Evolutionary conservation across 305 asterid species (phyloP), one percentile per base, ranked within the genome.

Genomic region (Fraxinus ornus): DNA sequence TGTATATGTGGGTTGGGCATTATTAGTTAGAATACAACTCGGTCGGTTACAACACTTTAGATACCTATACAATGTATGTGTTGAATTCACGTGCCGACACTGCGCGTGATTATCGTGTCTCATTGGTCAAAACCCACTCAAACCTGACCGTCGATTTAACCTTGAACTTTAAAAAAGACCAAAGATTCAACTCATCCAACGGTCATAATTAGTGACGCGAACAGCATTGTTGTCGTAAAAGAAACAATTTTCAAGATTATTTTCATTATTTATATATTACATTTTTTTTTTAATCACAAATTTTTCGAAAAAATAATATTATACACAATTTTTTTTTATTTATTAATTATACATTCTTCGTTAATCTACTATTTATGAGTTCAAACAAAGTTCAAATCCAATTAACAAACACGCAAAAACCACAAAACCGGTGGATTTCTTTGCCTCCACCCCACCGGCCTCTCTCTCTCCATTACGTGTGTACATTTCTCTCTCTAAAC

Each of bases 61-160:
- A 77, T 17, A 36, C 82, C 76, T 49, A 30, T 73, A 41, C 79
- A 2, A 9, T 78, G 13, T 81, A n/a, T 83, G 82, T 33, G 82
- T 81, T 7, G 44, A 13, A 8, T 12, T 39, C 90, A 87, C 89
- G 87, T 79, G 86, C 79, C 1, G 73, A 10, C 35, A 5, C 30
- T 57, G 88, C 88, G 93, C 93, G 92, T 88, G 88, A 64, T 12
- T 32, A 0, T 3, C 22, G 81, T 2, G 49, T 47, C 55, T 37
- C 13, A 32, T 19, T 15, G 35, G 37, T 77, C 74, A 73, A 80
- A 52, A 80, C 24, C 24, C 7, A 32, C 77, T 17, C 39, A n/a
- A 76, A 86, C 81, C 87, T 35, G 1, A 76, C 86, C 91, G 87
- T 83, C 52, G 17, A 79, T 81, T 78, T 41, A 8, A 9, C 82